A percentile compares a stretch with the other conserved stretches of the same genome.
Conservation (phyloP, 768 basidiomycete genomes). For the Hygrocybe punicea region DNA sequence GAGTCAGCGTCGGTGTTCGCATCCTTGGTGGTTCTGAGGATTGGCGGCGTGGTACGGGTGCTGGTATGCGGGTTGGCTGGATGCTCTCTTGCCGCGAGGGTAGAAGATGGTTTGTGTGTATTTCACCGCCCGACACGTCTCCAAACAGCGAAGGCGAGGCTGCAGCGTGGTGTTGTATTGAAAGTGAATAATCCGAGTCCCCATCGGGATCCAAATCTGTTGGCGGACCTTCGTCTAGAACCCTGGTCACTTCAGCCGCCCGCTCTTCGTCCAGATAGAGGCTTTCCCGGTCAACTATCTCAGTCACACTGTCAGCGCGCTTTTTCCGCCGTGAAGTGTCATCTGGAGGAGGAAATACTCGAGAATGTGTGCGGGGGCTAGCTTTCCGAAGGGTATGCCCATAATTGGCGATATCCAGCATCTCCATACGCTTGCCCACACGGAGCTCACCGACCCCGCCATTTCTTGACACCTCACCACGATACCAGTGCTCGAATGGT, state of each 20-base stretch:
- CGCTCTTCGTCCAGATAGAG: constrained; percentile 64
- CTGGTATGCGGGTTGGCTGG: constrained; percentile 41
- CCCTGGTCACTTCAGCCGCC: constrained; percentile 42
- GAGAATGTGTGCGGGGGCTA: constrained; percentile 17
- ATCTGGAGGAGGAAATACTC: constrained; percentile 21
- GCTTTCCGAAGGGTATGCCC: constrained; percentile 56
- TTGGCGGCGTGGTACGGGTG: constrained; percentile 37
- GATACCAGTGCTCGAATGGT: constrained; percentile 88
- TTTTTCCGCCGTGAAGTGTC: constrained; percentile 40
- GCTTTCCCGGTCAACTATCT: constrained; percentile 57
- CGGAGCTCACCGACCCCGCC: constrained; percentile 85
- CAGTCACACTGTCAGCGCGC: constrained; percentile 64
- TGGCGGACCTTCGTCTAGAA: constrained; percentile 71
- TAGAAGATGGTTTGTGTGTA: constrained; percentile 34
- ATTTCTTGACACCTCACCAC: constrained; percentile 80
- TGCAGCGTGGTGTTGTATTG: constrained; percentile 24
- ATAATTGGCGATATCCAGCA: constrained; percentile 85
- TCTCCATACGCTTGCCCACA: constrained; percentile 71
- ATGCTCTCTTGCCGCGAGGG: constrained; percentile 29
- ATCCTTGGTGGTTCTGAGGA: constrained; percentile 50
- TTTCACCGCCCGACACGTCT: constrained; percentile 31
- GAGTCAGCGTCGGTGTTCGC: constrained; percentile 40
- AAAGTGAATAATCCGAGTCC: constrained; percentile 32
- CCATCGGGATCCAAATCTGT: constrained; percentile 68
- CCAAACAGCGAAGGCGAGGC: constrained; percentile 13